Conservation (phyloP, 2,329 filamentous ascomycete species). For the Ophiognomonia clavigignenti-juglandacearum region DNA sequence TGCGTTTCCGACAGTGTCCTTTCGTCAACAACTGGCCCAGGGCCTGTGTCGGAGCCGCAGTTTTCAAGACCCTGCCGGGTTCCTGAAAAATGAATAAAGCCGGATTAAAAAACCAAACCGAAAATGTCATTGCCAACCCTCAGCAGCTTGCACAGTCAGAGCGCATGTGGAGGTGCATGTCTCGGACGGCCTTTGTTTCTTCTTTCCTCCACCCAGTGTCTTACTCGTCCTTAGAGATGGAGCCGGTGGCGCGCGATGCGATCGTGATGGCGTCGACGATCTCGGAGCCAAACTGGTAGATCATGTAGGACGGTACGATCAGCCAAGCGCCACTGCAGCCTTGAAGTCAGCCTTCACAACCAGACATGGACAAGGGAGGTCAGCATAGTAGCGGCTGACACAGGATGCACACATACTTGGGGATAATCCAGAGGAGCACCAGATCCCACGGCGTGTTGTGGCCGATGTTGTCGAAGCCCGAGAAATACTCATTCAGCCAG, state of each 20-base stretch:
- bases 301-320: constrained; percentile 47
- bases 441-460: constrained; percentile 45
- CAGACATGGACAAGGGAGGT: not conserved
- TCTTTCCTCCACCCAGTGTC: not conserved
- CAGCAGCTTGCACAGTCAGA: too few relatives aligned
- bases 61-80: too few relatives aligned
- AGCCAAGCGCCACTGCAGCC: constrained; percentile 51
- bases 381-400: not conserved
- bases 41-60: too few relatives aligned
- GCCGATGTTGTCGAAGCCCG: constrained; percentile 51
- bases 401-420: constrained; percentile 43
- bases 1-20: too few relatives aligned
- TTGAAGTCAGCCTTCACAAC: not conserved
- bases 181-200: not conserved
- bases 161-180: too few relatives aligned
- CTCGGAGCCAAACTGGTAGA: constrained; percentile 42
- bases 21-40: too few relatives aligned
- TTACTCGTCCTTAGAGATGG: constrained; percentile 35
- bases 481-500: constrained; percentile 54
- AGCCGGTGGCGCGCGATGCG: constrained; percentile 26
- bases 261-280: constrained; percentile 41
- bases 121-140: too few relatives aligned
- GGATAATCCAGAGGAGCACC: constrained; percentile 51
- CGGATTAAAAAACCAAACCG: too few relatives aligned
- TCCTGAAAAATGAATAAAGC: too few relatives aligned